Conservation (phyloP, 345 rosid genomes). For the Jatropha curcas region DNA sequence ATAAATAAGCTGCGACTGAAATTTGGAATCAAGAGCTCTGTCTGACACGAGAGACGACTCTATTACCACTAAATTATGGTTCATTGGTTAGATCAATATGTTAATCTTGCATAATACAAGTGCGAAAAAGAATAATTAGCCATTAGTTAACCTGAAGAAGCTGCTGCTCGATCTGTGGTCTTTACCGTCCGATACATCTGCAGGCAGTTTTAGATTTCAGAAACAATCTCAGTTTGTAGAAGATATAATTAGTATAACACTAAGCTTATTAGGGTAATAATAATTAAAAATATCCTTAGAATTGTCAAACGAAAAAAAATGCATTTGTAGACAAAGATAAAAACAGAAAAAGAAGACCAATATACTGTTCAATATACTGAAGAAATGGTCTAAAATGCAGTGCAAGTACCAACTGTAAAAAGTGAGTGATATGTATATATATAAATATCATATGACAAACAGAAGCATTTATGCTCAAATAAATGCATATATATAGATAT, state of each 20-base stretch:
- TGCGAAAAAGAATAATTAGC: neutral
- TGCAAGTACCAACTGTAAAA: conserved; percentile 41
- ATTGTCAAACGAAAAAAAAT: neutral
- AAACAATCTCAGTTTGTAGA: neutral
- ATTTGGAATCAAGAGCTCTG: no score
- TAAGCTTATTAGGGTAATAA: neutral
- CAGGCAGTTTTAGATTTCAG: conserved; percentile 12
- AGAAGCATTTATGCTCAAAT: conserved; percentile 21
- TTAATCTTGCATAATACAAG: no score
- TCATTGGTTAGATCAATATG: no score
- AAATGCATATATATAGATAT: neutral
- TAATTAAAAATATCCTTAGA: neutral
- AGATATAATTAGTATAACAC: neutral
- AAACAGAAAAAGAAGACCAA: conserved; percentile 28
- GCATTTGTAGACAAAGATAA: conserved; percentile 10
- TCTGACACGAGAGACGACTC: no score
- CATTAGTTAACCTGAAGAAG: conserved; percentile 52
- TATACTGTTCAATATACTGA: conserved; percentile 15
- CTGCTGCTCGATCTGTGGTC: conserved; percentile 69
- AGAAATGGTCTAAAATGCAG: conserved; percentile 30
- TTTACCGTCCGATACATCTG: conserved; percentile 80
- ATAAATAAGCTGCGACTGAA: no score
- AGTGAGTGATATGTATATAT: conserved; percentile 18
- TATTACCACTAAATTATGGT: no score
- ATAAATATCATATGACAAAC: conserved; percentile 14